phyloP scores from a whole-genome alignment of 257 asterid genomes.

The Scutellaria galericulata region DNA sequence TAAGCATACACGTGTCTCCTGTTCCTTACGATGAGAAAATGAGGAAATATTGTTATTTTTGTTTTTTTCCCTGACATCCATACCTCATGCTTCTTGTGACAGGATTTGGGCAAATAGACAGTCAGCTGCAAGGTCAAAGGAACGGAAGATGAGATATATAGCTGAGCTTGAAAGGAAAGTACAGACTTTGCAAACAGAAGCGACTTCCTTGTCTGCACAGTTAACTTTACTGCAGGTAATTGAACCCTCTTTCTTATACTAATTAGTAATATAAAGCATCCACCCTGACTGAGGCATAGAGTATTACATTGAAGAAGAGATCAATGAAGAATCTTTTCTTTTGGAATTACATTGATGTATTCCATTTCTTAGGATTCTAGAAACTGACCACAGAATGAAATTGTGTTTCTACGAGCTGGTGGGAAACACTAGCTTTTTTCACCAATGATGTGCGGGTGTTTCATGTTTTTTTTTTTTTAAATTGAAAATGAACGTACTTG shows the following conservation, averaged over 20 bases:
- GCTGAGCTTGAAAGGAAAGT: conserved; percentile 98
- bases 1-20: conserved; percentile 4
- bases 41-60: conserved; percentile 6
- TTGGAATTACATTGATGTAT: neutral
- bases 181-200: conserved; percentile 93
- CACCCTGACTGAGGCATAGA: neutral
- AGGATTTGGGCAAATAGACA: conserved; percentile 99
- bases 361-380: conserved; percentile 13
- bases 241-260: conserved; percentile 5
- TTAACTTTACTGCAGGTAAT: conserved; percentile 85
- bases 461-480: neutral
- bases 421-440: neutral
- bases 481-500: conserved; percentile 9
- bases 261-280: conserved; percentile 9
- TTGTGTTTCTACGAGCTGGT: too few relatives aligned
- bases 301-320: neutral
- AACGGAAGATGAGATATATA: conserved; percentile 96
- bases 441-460: conserved; percentile 2
- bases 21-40: conserved; percentile 18
- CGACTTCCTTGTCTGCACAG: conserved; percentile 94
- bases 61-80: conserved; percentile 13
- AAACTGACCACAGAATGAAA: neutral
- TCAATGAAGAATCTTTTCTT: conserved; percentile 12
- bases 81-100: conserved; percentile 28
- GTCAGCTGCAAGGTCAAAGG: conserved; percentile 98